Conservation (phyloP, 2,329 filamentous ascomycete genomes). For the Nemania sp. region DNA sequence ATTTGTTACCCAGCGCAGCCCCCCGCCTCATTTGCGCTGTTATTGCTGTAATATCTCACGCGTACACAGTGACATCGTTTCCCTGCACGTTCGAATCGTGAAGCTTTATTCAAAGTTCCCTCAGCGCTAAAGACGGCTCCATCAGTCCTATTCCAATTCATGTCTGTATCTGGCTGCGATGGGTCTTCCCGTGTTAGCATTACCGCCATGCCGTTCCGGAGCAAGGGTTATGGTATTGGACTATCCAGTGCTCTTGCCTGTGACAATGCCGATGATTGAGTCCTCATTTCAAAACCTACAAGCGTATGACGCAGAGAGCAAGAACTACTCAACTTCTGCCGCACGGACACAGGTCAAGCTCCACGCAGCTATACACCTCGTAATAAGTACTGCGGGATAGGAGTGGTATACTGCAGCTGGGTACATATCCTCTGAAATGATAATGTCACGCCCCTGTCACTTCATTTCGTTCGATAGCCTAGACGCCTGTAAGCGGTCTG, state of each 20-base stretch:
- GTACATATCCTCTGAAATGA: constrained; percentile 26
- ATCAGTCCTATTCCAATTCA: constrained; percentile 25
- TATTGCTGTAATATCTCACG: constrained; percentile 15
- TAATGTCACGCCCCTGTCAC: constrained; percentile 34
- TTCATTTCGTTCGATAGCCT: constrained; percentile 29
- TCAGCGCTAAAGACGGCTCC: constrained; percentile 26
- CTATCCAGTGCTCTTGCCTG: constrained; percentile 13
- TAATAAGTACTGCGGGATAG: constrained; percentile 19
- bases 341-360: constrained; percentile 26
- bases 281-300: constrained; percentile 6
- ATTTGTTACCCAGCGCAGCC: constrained; percentile 16
- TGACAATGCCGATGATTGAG: constrained; percentile 13
- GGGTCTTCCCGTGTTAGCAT: constrained; percentile 30
- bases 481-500: constrained; percentile 36
- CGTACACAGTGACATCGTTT: constrained; percentile 9
- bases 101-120: constrained; percentile 6
- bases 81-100: constrained; percentile 4
- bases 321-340: constrained; percentile 27
- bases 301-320: constrained; percentile 25
- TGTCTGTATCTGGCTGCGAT: constrained; percentile 23
- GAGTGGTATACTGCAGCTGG: constrained; percentile 2
- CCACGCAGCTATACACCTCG: constrained; percentile 20
- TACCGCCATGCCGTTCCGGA: constrained; percentile 29
- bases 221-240: constrained; percentile 25
- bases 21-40: constrained; percentile 7